Percentiles rank a stretch among this genome's conserved stretches.
Conservation (phyloP, 1,284 basidiomycete genomes). For the Naganishia albida region DNA sequence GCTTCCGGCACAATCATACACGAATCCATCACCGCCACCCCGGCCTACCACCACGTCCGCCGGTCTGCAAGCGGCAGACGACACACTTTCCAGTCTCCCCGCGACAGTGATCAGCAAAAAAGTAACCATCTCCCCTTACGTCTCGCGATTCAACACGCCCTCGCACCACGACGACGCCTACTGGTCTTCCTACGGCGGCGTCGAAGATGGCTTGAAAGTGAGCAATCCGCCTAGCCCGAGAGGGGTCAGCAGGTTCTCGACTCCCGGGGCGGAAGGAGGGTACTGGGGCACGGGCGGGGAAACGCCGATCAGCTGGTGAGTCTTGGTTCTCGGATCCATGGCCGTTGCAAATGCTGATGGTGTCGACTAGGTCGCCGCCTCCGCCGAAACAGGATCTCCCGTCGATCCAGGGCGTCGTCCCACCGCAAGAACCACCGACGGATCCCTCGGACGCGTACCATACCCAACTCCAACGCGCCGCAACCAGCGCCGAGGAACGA, state of each 20-base stretch:
- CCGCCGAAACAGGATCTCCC: slow-evolving; percentile 7
- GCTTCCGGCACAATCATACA: neutral
- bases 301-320: slow-evolving; percentile 34
- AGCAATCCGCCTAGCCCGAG: slow-evolving; percentile 31
- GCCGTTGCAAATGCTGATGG: too few species aligned
- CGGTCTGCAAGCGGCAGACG: neutral
- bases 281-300: slow-evolving; percentile 35
- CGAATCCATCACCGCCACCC: neutral
- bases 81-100: neutral
- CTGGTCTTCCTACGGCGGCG: slow-evolving; percentile 30
- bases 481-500: neutral
- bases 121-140: slow-evolving; percentile 25
- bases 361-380: slow-evolving; percentile 8
- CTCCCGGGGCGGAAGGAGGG: slow-evolving; percentile 11
- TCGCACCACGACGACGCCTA: slow-evolving; percentile 24
- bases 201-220: slow-evolving; percentile 33
- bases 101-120: slow-evolving; percentile 11
- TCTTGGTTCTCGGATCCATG: neutral
- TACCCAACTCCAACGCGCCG: slow-evolving; percentile 5
- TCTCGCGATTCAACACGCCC: slow-evolving; percentile 25
- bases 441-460: neutral
- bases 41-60: neutral
- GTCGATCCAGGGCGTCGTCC: neutral
- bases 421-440: neutral
- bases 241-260: slow-evolving; percentile 19